These are phyloP conservation scores for Claviceps sp. DNA, from an alignment of 2,329 filamentous ascomycete genomes.

Conservation along the genomic window DNA sequence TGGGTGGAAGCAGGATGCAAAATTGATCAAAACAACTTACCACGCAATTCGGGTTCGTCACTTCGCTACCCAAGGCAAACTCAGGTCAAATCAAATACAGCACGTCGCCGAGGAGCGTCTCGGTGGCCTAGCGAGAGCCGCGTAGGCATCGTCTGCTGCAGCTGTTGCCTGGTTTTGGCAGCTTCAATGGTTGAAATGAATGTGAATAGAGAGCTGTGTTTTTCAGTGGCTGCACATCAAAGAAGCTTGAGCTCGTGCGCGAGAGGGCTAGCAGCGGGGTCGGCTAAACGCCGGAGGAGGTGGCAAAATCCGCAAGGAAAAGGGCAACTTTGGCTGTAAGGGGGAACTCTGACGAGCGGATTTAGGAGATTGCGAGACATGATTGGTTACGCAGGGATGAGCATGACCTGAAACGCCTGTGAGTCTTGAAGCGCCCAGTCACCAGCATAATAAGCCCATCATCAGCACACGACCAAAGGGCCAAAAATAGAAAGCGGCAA, in stretches of 20 bases:
- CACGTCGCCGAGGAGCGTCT: slow-evolving; percentile 5
- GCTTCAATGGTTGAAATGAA: background rate
- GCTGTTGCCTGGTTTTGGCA: background rate
- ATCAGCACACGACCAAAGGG: background rate
- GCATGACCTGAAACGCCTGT: slow-evolving; percentile 13
- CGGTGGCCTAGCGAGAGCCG: slow-evolving; percentile 1
- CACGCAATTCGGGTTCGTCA: background rate
- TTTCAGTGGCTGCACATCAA: background rate
- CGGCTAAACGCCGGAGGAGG: slow-evolving; percentile 3
- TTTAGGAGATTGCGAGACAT: background rate
- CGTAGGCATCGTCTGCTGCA: slow-evolving; percentile 5
- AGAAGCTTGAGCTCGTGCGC: background rate
- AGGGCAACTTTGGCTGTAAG: background rate
- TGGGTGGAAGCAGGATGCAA: background rate
- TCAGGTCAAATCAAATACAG: slow-evolving; percentile 1
- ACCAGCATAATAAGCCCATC: background rate
- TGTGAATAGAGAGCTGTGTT: background rate
- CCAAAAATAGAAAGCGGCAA: slow-evolving; percentile 14
- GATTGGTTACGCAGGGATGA: slow-evolving; percentile 8
- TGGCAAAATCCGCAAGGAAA: background rate
- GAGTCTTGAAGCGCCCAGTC: slow-evolving; percentile 7
- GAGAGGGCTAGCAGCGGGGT: background rate
- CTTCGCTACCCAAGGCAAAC: background rate
- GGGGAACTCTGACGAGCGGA: background rate
- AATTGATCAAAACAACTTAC: background rate